phyloP scores from a whole-genome alignment of 2,329 filamentous ascomycete species.

The Claviceps monticola region DNA sequence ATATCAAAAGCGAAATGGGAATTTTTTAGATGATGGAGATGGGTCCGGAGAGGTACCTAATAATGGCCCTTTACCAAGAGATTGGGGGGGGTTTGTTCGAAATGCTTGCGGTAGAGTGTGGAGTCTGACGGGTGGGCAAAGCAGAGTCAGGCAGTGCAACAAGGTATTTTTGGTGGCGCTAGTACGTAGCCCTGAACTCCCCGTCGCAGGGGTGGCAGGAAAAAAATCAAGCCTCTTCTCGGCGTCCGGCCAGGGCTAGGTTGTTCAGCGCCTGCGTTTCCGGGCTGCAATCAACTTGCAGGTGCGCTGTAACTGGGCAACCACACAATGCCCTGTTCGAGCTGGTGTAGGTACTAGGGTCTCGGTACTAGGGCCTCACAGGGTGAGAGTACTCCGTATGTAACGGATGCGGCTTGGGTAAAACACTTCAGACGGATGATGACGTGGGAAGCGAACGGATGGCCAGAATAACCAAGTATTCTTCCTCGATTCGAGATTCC shows the following conservation, averaged over 20 bases:
- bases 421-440: background rate
- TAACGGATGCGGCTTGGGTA: background rate
- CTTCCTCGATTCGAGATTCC: background rate
- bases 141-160: slow-evolving; percentile 5
- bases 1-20: slow-evolving; percentile 2
- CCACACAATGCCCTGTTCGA: background rate
- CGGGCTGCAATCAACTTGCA: background rate
- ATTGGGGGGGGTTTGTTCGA: slow-evolving; percentile 5
- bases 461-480: background rate
- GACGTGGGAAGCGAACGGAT: background rate
- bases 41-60: background rate
- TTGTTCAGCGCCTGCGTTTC: slow-evolving; percentile 1
- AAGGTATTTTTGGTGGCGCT: slow-evolving; percentile 3
- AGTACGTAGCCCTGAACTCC: background rate
- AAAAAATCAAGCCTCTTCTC: background rate
- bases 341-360: background rate
- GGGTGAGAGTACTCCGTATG: background rate
- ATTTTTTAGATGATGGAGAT: slow-evolving; percentile 1
- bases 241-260: background rate
- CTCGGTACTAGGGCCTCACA: background rate
- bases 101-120: slow-evolving; percentile 6
- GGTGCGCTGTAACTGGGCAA: slow-evolving; percentile 1
- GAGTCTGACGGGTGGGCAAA: slow-evolving; percentile 4
- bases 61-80: slow-evolving; percentile 4
- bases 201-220: slow-evolving; percentile 7